Base-by-base conservation (phyloP, 768 basidiomycete species). In the Leccinum variicolor region DNA sequence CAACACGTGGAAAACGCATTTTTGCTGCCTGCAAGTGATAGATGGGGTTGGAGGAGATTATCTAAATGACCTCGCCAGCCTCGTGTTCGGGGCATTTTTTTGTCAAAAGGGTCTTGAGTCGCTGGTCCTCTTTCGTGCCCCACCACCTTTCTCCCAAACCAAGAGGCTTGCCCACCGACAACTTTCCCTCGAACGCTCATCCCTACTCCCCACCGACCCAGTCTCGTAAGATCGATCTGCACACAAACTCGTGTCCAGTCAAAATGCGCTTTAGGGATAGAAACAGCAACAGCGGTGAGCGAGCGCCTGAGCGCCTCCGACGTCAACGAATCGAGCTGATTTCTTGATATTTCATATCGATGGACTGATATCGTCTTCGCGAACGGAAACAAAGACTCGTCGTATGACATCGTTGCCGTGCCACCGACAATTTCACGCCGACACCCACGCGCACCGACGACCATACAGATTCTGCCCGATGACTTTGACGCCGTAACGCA, bases 281-380 rank as follows among this genome's bases (percentile, higher is more conserved):
- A 8, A 65, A 63, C 23, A 71, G 69, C 41, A 71, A 69, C 52
- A 71, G 69, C 17, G 69, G 69, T 71, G 52, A 71, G 69, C 51
- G 45, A 28, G 23, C 51, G 26, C 15, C 29, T 13, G 56, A 10
- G 28, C 39, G 49, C 33, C 45, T 25, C 31, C 33, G 25, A 49
- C 17, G 41, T 46, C 28, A n/a, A 53, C 9, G 36, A 13, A 54
- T 50, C 9, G 17, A 25, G 25, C 57, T 62, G 58, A 68, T 62
- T 34, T 52, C 15, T 21, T 47, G 48, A 59, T 68, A 61, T 51
- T 53, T 15, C 50, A 11, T 52, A 52, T 65, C 63, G 50, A 69
- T 63, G 52, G 25, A 10, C 23, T 39, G 17, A 39, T 3, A 48
- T 49, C 25, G 15, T 5, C 23, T 31, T 13, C n/a, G 8, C 51